Conservation (phyloP, 768 basidiomycete genomes). For the Lentinula sp. region DNA sequence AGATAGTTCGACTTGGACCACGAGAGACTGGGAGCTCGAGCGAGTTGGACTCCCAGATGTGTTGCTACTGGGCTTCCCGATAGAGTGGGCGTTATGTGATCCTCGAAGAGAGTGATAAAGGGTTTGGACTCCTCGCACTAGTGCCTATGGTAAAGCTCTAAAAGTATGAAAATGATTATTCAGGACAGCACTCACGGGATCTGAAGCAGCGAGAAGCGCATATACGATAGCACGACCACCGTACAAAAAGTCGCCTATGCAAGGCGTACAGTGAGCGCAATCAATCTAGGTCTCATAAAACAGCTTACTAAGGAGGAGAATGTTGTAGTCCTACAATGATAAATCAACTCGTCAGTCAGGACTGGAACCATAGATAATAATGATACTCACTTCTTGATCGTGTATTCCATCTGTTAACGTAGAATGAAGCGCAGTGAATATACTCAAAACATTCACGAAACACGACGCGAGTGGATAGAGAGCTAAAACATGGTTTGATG, state of each 20-base stretch:
- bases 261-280: neutral
- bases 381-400: neutral
- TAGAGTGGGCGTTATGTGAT: no score
- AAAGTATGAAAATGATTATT: no score
- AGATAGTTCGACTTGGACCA: no score
- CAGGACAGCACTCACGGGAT: slow-evolving; percentile 8
- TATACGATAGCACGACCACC: slow-evolving; percentile 13
- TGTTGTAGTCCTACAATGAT: neutral
- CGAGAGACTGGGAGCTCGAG: no score
- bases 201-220: slow-evolving; percentile 9
- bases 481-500: neutral
- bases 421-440: slow-evolving; percentile 6
- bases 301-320: slow-evolving; percentile 4
- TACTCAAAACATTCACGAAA: slow-evolving; percentile 10
- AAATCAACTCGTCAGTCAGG: no score
- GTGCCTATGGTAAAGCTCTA: no score
- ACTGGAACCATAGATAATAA: no score
- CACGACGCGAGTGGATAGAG: slow-evolving; percentile 11
- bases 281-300: no score
- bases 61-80: no score
- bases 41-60: no score
- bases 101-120: no score
- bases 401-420: slow-evolving; percentile 8
- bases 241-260: slow-evolving; percentile 12
- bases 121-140: no score